Conservation (phyloP, 768 basidiomycete genomes). For the Tricholoma furcatifolium region DNA sequence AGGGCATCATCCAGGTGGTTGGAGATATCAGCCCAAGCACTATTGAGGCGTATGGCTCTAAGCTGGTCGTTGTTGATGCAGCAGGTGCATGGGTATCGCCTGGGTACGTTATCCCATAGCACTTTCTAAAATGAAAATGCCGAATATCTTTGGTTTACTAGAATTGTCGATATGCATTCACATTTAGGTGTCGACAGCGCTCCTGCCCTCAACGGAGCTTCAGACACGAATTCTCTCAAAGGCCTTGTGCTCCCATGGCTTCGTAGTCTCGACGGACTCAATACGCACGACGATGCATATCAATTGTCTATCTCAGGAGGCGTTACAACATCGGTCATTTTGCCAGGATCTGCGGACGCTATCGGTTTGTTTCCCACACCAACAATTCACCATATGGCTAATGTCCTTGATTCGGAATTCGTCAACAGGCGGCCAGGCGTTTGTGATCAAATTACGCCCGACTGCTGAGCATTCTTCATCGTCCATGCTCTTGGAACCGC, state of each 20-base stretch:
- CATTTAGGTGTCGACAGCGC: constrained; percentile 38
- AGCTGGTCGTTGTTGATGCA: constrained; percentile 46
- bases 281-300: constrained; percentile 78
- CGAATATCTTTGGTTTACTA: neutral
- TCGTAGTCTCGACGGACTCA: constrained; percentile 73
- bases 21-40: constrained; percentile 35
- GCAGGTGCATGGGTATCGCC: constrained; percentile 60
- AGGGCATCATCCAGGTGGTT: constrained; percentile 61
- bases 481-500: constrained; percentile 78
- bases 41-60: constrained; percentile 16
- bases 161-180: constrained; percentile 48
- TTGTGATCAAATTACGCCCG: constrained; percentile 74
- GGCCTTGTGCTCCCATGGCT: constrained; percentile 61
- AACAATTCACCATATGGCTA: neutral
- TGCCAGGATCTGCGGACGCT: constrained; percentile 71
- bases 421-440: constrained; percentile 64
- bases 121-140: neutral
- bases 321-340: constrained; percentile 70
- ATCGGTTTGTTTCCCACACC: constrained; percentile 41
- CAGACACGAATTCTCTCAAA: constrained; percentile 56
- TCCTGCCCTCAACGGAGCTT: constrained; percentile 35
- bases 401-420: neutral
- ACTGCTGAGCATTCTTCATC: constrained; percentile 69
- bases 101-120: constrained; percentile 27
- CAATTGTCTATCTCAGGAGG: constrained; percentile 70